Evolutionary conservation across 1,284 basidiomycete genomes (phyloP).

Genomic region (Ceratobasidium sp.): DNA sequence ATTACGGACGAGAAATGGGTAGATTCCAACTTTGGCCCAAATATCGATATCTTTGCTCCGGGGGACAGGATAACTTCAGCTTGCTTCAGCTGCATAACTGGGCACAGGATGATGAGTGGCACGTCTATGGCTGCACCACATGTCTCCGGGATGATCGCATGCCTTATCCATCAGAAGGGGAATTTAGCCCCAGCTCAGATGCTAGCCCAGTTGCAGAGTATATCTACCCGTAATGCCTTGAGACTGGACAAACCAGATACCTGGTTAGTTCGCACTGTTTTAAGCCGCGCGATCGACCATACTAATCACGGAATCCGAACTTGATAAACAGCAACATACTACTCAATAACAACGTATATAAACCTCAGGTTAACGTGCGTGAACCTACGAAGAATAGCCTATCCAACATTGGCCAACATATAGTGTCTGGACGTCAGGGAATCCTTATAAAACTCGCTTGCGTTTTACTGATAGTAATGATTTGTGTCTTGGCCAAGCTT

Average conservation of each 20-base stretch:
- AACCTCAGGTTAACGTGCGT: too few species aligned
- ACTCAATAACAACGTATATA: too few species aligned
- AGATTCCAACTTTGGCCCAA: conserved; percentile 60
- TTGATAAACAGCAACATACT: too few species aligned
- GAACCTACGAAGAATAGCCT: too few species aligned
- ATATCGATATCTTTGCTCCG: conserved; percentile 68
- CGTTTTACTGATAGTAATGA: too few species aligned
- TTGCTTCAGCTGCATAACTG: conserved; percentile 56
- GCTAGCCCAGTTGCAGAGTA: conserved; percentile 25
- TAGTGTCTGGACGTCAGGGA: too few species aligned
- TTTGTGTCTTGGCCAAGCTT: too few species aligned
- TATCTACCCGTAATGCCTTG: conserved; percentile 18
- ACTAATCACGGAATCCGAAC: too few species aligned
- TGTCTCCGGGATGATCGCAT: conserved; percentile 44
- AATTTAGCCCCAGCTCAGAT: conserved; percentile 11
- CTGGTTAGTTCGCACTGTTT: too few species aligned
- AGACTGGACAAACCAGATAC: background rate
- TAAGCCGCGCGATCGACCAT: too few species aligned
- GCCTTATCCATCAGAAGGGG: conserved; percentile 27
- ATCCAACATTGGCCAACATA: too few species aligned
- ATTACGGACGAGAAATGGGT: conserved; percentile 64
- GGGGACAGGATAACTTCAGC: conserved; percentile 62
- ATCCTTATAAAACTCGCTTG: too few species aligned
- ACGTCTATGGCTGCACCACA: conserved; percentile 47
- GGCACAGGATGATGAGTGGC: conserved; percentile 54